Evolutionary conservation across 371 early-diverging fungal genomes (phyloP), one percentile per base, ranked within the genome.

Genomic region (Thermomucor indicae-seudaticae): DNA sequence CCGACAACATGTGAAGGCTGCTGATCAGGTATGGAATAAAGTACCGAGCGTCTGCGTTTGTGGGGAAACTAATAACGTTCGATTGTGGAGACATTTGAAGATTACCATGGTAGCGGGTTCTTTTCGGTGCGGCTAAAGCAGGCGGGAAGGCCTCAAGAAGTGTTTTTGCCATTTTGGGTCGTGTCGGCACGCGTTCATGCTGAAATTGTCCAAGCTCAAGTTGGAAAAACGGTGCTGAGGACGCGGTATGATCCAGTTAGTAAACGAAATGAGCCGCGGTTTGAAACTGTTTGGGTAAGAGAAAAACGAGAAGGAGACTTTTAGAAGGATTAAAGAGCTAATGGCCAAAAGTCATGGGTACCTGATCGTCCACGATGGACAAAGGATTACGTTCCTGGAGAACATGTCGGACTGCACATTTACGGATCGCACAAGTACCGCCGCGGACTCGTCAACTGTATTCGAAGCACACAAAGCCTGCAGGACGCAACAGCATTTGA

Each of bases 161-260:
- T 65, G 5, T 83, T 74, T 49, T 52, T 83, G 17, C 83, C 83
- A 0, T 83, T 80, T 44, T 83, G 83, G 83, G 75, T 76, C 1
- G 74, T 76, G 2, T 75, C 79, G 35, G 76, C 73, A 17, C 67
- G 66, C 25, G 74, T 83, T 14, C 62, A 59, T 25, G 63, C 77
- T 12, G 60, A 66, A 16, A 65, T 83, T 20, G 69, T 72, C 34
- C 78, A 79, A 52, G 83, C 80, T 3, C 80, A 83, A 69, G 75
- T 76, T 46, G 77, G 72, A 62, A 49, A 58, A 41, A 53, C 61
- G 19, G 67, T 65, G 4, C 41, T 75, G 37, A 58, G 67, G 27
- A 65, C 66, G 3, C 43, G 58, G 10, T 76, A 76, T 38, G 78
- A 80, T 46, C 64, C 62, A 31, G 54, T 65, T 6, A 78, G 79